Base-by-base conservation (phyloP, 805 yeast species). In the Yueomyces sp. region DNA sequence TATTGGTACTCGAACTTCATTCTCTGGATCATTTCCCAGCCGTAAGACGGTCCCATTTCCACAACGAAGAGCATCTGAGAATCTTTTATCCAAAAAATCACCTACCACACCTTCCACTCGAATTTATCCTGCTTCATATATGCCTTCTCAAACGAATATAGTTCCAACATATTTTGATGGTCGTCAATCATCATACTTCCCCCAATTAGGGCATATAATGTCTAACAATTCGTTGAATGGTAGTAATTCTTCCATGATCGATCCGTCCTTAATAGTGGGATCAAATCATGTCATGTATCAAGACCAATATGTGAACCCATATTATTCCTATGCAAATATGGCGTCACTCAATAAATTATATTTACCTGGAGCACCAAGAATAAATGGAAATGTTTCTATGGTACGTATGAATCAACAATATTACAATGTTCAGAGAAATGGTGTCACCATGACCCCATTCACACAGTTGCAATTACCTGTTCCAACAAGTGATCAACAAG, bases 401-500 rank as follows among this genome's bases (percentile, higher is more conserved):
- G 6, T 30, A 30, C 33, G 9, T 6, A 30, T 30, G 9, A 30
- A 30, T 9, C 33, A 30, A 30, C 33, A 30, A 30, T 30, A 30
- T 30, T 30, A 30, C 9, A 30, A 30, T 9, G 6, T 30, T 30
- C 33, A 6, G 9, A 6, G 9, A 30, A 30, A 30, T 2, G 9
- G 9, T 30, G 33, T 30, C 9, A 6, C 6, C 6, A 6, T 30
- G 9, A 6, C 33, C 6, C 9, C 33, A 30, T 30, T 6, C 9
- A 9, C 9, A 6, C 33, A 5, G n/a, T 34, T 9, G 8, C 8
- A 5, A 11, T 9, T 59, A n/a, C 63, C 65, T 3, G 49, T 57
- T 26, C 64, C 71, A n/a, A 54, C 54, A 27, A 65, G 44, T 62
- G 70, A 65, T 43, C 72, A 65, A 50, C 86, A 79, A 56, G 86